A percentile compares a stretch with the other conserved stretches of the same genome.
These are phyloP conservation scores for Dryas alaskensis DNA, from an alignment of 306 rosid species.

Conservation along the genomic window DNA sequence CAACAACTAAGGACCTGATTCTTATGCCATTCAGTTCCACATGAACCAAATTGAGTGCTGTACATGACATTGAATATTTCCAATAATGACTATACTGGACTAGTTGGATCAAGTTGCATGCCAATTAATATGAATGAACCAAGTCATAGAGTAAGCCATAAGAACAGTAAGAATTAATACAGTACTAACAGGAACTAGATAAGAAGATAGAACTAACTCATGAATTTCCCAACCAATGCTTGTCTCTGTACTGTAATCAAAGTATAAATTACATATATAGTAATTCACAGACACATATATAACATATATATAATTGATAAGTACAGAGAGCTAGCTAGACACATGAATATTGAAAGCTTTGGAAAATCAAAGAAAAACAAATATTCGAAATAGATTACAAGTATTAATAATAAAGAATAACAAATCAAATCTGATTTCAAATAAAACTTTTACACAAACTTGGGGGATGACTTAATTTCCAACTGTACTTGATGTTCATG, in stretches of 20 bases:
- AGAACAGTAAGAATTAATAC: background rate
- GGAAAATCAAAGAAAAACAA: background rate
- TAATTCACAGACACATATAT: background rate
- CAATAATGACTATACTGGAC: no score
- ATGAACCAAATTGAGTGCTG: no score
- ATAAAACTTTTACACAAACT: constrained; percentile 10
- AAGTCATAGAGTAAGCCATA: no score
- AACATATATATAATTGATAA: background rate
- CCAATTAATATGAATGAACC: no score
- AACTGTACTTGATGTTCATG: background rate
- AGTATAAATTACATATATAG: background rate
- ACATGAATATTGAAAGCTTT: background rate
- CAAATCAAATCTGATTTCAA: background rate
- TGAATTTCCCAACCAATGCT: background rate
- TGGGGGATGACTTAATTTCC: background rate
- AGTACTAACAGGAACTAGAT: background rate
- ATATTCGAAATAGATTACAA: constrained; percentile 8
- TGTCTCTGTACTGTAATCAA: background rate
- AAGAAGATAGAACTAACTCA: background rate
- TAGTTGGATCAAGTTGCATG: no score
- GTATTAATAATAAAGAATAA: constrained; percentile 4
- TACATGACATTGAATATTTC: no score
- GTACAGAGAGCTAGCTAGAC: background rate
- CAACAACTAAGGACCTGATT: no score
- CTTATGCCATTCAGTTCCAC: no score